A percentile compares a stretch with the other conserved stretches of the same genome.
These are phyloP conservation scores for Margaritispora aquatica DNA, from an alignment of 495 filamentous ascomycete species.

Conservation along the genomic window DNA sequence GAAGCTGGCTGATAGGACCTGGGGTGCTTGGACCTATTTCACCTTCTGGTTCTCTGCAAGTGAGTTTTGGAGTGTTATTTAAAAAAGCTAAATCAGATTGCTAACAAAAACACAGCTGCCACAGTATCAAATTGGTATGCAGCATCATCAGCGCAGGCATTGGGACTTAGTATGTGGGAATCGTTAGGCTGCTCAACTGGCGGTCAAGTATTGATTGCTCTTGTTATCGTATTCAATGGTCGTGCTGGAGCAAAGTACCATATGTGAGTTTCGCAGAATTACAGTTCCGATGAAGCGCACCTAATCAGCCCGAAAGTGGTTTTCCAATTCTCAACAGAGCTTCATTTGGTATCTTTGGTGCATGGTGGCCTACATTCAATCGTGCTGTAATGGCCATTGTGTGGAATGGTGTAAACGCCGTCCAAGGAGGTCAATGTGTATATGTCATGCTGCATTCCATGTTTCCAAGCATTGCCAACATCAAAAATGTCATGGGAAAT, in stretches of 20 bases:
- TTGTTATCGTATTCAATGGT: constrained; percentile 32
- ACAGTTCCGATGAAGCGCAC: neutral
- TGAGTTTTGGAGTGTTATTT: neutral
- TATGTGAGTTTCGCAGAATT: constrained; percentile 12
- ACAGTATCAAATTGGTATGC: constrained; percentile 35
- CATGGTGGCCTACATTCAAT: constrained; percentile 35
- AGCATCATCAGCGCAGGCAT: constrained; percentile 30
- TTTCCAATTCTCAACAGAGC: constrained; percentile 33
- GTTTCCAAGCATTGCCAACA: constrained; percentile 30
- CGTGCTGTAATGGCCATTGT: constrained; percentile 34
- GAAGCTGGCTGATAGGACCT: constrained; percentile 29
- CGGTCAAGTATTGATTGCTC: constrained; percentile 30
- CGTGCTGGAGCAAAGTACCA: constrained; percentile 35
- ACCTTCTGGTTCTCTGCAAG: constrained; percentile 36
- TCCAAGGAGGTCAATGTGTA: constrained; percentile 34
- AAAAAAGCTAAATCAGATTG: neutral
- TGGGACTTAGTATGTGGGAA: constrained; percentile 35
- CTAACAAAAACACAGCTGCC: constrained; percentile 18
- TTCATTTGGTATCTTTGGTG: constrained; percentile 31
- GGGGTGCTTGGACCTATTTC: constrained; percentile 33
- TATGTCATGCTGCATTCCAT: constrained; percentile 35
- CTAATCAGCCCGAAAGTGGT: constrained; percentile 20
- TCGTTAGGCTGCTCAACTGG: constrained; percentile 27
- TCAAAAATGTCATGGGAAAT: constrained; percentile 29
- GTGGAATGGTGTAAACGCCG: constrained; percentile 34